phyloP scores from a whole-genome alignment of 2,329 filamentous ascomycete species.

The Neophaeococcomyces mojaviensis region DNA sequence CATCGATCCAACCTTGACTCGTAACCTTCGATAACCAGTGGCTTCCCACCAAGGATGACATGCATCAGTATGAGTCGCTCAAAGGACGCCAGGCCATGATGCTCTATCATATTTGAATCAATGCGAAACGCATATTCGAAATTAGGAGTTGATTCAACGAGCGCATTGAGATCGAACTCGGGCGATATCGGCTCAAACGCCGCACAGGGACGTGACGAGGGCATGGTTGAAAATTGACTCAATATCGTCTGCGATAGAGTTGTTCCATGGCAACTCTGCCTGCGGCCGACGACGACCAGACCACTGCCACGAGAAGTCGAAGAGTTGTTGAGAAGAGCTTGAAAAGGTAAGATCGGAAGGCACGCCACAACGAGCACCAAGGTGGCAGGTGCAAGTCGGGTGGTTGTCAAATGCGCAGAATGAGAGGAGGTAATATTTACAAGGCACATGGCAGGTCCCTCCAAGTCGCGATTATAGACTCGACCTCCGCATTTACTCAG shows the following conservation, averaged over 20 bases:
- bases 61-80: slow-evolving; percentile 78
- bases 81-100: slow-evolving; percentile 69
- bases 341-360: no score
- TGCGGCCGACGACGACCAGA: no score
- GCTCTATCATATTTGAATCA: slow-evolving; percentile 67
- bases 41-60: slow-evolving; percentile 77
- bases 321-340: no score
- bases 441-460: no score
- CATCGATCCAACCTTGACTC: slow-evolving; percentile 64
- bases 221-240: slow-evolving; percentile 50
- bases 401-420: no score
- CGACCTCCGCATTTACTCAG: no score
- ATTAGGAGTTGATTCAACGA: slow-evolving; percentile 73
- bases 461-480: no score
- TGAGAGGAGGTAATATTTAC: no score
- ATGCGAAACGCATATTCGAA: slow-evolving; percentile 83
- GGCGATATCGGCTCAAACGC: slow-evolving; percentile 89
- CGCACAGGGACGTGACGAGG: slow-evolving; percentile 68
- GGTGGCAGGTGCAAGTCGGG: no score
- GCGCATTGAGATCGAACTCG: slow-evolving; percentile 64
- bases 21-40: slow-evolving; percentile 86
- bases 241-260: background rate
- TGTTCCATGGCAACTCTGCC: background rate
- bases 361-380: no score
- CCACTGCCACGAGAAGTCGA: no score